phyloP scores from a whole-genome alignment of 768 basidiomycete species.

The Serendipita vermifera region DNA sequence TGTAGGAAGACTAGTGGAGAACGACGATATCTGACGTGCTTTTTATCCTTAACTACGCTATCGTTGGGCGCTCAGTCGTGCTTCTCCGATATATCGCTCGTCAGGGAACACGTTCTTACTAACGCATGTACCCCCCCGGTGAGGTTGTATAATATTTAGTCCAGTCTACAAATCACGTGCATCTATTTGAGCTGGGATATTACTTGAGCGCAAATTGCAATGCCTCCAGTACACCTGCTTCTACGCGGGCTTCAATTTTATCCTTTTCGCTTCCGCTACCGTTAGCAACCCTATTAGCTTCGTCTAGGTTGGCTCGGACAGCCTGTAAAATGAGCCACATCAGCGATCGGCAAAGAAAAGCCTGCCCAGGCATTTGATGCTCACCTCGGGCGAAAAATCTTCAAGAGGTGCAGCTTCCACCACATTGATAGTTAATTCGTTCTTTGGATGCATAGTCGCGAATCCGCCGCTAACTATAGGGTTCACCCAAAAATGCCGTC shows the following conservation, averaged over 20 bases:
- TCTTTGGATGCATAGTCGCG: slow-evolving; percentile 95
- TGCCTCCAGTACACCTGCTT: slow-evolving; percentile 93
- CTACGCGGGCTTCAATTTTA: slow-evolving; percentile 85
- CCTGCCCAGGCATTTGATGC: slow-evolving; percentile 18
- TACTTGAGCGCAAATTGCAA: slow-evolving; percentile 65
- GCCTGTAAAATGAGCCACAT: slow-evolving; percentile 38
- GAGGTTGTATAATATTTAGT: too few relatives aligned
- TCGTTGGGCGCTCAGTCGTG: too few relatives aligned
- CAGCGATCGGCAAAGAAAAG: slow-evolving; percentile 1
- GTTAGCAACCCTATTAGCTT: slow-evolving; percentile 66
- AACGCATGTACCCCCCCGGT: too few relatives aligned
- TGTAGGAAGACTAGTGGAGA: slow-evolving; percentile 80
- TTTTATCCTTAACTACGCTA: too few relatives aligned
- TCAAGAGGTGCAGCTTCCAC: slow-evolving; percentile 92
- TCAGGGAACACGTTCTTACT: too few relatives aligned
- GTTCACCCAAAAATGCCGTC: neutral
- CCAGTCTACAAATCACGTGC: too few relatives aligned
- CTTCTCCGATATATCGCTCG: too few relatives aligned
- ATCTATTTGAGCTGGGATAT: too few relatives aligned
- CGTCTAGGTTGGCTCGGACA: slow-evolving; percentile 76
- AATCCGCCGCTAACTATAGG: slow-evolving; percentile 86
- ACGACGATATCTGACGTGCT: slow-evolving; percentile 35
- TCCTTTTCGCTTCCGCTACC: slow-evolving; percentile 86
- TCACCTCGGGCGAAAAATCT: slow-evolving; percentile 78
- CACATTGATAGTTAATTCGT: slow-evolving; percentile 90